These are phyloP conservation scores for Polytrichum commune DNA, from an alignment of 225 moss, liverwort and hornwort species.

Conservation along the genomic window DNA sequence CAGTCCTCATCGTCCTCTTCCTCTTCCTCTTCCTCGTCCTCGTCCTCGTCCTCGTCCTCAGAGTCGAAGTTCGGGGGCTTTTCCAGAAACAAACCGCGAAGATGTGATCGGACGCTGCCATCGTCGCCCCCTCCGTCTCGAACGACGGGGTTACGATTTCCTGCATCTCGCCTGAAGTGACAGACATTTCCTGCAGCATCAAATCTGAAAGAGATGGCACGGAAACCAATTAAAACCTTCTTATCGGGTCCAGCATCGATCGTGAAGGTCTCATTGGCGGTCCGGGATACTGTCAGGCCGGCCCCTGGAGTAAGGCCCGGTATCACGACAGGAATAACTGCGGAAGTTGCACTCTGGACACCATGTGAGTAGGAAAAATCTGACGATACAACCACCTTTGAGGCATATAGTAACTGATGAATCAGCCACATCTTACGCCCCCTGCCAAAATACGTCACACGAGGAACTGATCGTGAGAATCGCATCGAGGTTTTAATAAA, in stretches of 20 bases:
- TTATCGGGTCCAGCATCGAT: neutral
- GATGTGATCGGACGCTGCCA: neutral
- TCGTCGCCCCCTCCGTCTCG: neutral
- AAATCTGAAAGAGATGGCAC: neutral
- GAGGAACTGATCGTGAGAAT: neutral
- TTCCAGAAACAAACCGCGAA: neutral
- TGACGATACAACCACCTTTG: conserved; percentile 1
- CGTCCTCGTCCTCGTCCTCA: neutral
- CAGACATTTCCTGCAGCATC: neutral
- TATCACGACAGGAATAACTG: neutral
- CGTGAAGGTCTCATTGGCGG: neutral
- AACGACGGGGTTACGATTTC: neutral
- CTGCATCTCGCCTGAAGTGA: neutral
- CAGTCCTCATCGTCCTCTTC: neutral
- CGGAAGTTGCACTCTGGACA: neutral
- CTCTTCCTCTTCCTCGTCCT: too few species aligned
- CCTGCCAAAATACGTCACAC: neutral
- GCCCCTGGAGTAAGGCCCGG: neutral
- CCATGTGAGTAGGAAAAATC: neutral
- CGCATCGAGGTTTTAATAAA: too few species aligned
- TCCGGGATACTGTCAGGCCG: neutral
- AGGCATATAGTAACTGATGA: conserved; percentile 10
- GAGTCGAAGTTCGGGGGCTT: neutral
- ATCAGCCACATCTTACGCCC: conserved; percentile 3
- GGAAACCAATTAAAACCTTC: conserved; percentile 7